Base-by-base conservation (phyloP, 2,329 filamentous ascomycete genomes). In the Colletotrichum horii region DNA sequence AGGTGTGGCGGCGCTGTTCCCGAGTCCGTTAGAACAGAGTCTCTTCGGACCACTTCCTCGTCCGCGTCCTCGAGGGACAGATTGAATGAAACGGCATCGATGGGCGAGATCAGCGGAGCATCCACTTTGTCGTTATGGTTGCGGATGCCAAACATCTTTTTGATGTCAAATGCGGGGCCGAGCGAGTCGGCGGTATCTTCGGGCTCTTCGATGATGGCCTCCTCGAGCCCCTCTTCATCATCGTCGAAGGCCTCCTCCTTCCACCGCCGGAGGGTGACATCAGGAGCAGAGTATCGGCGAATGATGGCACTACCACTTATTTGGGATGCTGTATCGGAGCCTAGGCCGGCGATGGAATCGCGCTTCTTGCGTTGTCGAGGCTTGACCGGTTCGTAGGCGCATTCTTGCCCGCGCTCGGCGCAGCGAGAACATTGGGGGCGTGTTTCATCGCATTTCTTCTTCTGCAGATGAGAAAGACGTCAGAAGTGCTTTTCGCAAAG, bases 381-480 rank as follows among this genome's bases (percentile, higher is more conserved):
- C 75, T 80, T 83, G 24, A 89, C 85, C 52, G 86, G 83, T 73
- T 90, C 89, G 77, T 91, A 91, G 4, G 84, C 81, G 78, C 89
- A 91, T 26, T 87, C 84, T 61, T 88, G 83, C 66, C 84, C 84
- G 55, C 87, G 85, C 80, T 91, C 89, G 56, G 82, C 78, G 80
- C 89, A 91, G 55, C 89, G 88, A 26, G 86, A 83, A 78, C 89
- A 91, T 61, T 84, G 83, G 4, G 89, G 89, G 9, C 88, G 87
- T 38, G 81, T 83, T 80, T 91, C 89, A 79, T 91, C 88, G 78
- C 89, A 91, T 82, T 91, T 91, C 81, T 91, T 91, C 81, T 91
- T 91, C 89, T 91, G 75, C 77, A 34, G 11, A 32, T 32, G 32
- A 62, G 4, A 9, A 24, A 8, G 8, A 38, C 15, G 60, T 68